These are phyloP conservation scores for Cutaneotrichosporon cavernicola DNA, from an alignment of 1,284 basidiomycete species.

Conservation along the genomic window DNA sequence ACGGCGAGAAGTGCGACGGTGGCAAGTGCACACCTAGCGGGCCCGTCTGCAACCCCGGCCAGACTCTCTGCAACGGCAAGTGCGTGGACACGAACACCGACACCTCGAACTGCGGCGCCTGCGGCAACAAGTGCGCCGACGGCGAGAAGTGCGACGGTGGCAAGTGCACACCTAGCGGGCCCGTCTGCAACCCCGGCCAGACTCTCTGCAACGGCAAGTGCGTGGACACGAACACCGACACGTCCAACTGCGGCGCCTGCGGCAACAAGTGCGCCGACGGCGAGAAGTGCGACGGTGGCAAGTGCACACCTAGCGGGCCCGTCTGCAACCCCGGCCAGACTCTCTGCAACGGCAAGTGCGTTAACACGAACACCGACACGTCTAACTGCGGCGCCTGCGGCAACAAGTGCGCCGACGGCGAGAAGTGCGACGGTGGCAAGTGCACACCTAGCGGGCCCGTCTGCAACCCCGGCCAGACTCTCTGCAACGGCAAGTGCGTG, in stretches of 20 bases:
- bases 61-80: neutral
- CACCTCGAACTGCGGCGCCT: neutral
- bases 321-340: neutral
- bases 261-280: neutral
- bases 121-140: neutral
- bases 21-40: neutral
- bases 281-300: neutral
- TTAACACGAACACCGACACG: neutral
- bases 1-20: neutral
- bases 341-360: neutral
- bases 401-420: neutral
- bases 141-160: neutral
- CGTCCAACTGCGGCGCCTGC: neutral
- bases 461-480: neutral
- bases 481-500: neutral
- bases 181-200: neutral
- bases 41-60: too few relatives aligned
- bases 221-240: neutral
- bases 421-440: slow-evolving; percentile 3
- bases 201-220: neutral
- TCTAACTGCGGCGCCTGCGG: neutral
- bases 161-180: neutral
- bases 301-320: neutral
- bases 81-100: neutral
- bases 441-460: neutral